phyloP scores from a whole-genome alignment of 805 yeast genomes.

The Yarrowia sp. region DNA sequence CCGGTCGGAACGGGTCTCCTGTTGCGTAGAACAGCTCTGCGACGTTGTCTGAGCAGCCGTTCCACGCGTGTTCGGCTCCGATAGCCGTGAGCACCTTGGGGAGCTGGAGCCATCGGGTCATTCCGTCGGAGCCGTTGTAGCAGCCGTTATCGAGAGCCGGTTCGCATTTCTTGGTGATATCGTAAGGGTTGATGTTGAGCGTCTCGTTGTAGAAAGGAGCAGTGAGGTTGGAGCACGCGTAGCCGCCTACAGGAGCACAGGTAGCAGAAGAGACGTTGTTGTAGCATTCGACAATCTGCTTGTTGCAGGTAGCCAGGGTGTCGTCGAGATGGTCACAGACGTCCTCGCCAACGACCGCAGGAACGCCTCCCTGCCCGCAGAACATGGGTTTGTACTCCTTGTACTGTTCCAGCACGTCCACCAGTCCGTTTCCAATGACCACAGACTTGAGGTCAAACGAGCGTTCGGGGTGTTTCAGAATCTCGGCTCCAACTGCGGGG shows the following conservation, averaged over 20 bases:
- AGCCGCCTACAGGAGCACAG: conserved; percentile 11
- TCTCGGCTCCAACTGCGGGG: conserved; percentile 79
- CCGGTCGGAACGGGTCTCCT: conserved; percentile 73
- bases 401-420: conserved; percentile 80
- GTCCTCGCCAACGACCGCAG: conserved; percentile 73
- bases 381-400: conserved; percentile 88
- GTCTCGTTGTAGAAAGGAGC: conserved; percentile 31
- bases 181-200: conserved; percentile 29
- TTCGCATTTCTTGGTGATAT: conserved; percentile 22
- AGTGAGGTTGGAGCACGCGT: background rate
- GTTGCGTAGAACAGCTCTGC: conserved; percentile 44
- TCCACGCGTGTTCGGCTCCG: conserved; percentile 36
- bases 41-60: conserved; percentile 6
- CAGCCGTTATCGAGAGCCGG: conserved; percentile 31
- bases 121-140: background rate
- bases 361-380: conserved; percentile 78
- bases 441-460: conserved; percentile 74
- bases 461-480: conserved; percentile 61
- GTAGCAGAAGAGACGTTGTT: background rate
- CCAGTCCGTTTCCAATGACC: conserved; percentile 83
- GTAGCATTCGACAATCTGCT: background rate
- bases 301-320: conserved; percentile 1
- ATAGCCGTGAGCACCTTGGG: conserved; percentile 7
- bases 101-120: conserved; percentile 24
- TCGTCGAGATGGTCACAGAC: conserved; percentile 61